Conservation (phyloP, 2,329 filamentous ascomycete species). For the Colletotrichum liaoningense region DNA sequence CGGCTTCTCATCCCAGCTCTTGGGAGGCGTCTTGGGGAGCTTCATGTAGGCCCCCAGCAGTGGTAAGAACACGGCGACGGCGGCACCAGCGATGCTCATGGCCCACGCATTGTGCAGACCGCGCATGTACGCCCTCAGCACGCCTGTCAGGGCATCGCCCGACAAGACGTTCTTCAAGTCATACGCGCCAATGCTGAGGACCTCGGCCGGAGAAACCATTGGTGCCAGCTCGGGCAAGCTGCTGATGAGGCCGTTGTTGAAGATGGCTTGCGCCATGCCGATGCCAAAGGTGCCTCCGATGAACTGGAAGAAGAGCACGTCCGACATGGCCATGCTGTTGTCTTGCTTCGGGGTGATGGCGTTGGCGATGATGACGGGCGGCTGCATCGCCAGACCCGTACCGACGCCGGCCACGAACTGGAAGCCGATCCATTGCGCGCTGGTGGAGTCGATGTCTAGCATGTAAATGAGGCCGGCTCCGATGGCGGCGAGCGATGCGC, state of each 20-base stretch:
- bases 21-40: too few species aligned
- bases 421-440: conserved; percentile 56
- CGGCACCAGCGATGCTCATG: too few species aligned
- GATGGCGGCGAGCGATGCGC: conserved; percentile 44
- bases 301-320: conserved; percentile 49
- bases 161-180: too few species aligned
- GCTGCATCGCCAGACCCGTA: conserved; percentile 51
- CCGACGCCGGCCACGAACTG: conserved; percentile 58
- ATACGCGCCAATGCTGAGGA: too few species aligned
- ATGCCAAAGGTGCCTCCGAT: conserved; percentile 57
- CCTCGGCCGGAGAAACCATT: too few species aligned
- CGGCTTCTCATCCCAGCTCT: too few species aligned
- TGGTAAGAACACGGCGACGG: too few species aligned
- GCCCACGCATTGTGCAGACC: too few species aligned
- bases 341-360: conserved; percentile 17
- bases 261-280: conserved; percentile 52
- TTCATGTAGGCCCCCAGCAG: too few species aligned
- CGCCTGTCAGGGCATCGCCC: too few species aligned
- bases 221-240: too few species aligned
- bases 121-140: too few species aligned
- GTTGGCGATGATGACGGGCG: conserved; percentile 51
- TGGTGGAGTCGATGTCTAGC: conserved; percentile 44
- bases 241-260: conserved; percentile 33
- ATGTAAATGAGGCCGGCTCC: conserved; percentile 51
- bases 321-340: conserved; percentile 39